Percentiles rank a stretch among this genome's conserved stretches.
Conservation (phyloP, 2,329 filamentous ascomycete genomes). For the Aspergillus floridensis region DNA sequence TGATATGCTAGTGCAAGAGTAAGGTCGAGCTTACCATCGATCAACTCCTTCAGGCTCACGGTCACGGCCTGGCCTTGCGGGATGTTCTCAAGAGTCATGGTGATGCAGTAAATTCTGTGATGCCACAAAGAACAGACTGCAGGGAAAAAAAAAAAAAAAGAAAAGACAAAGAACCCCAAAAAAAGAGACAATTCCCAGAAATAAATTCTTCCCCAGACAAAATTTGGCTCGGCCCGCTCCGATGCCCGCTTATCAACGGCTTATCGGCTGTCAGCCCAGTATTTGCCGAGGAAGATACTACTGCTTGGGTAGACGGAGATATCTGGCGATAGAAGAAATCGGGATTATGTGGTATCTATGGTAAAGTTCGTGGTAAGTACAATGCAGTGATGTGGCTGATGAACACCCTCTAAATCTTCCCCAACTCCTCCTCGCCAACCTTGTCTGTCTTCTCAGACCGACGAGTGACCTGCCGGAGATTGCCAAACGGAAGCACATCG, state of each 20-base stretch:
- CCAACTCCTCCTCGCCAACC: background rate
- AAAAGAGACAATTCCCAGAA: background rate
- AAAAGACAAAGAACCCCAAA: constrained; percentile 2
- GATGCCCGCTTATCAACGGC: constrained; percentile 16
- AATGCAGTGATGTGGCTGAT: too few relatives aligned
- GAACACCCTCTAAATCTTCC: too few relatives aligned
- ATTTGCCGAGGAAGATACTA: background rate
- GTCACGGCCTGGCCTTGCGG: constrained; percentile 43
- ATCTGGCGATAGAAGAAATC: background rate
- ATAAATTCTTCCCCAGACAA: background rate
- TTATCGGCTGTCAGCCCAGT: constrained; percentile 5
- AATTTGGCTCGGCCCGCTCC: constrained; percentile 18
- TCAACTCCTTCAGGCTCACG: constrained; percentile 49
- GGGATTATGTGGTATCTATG: background rate
- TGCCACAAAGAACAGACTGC: too few relatives aligned
- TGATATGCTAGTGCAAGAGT: background rate
- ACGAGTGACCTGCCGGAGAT: constrained; percentile 56
- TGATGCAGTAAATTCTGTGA: background rate
- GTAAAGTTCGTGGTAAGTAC: background rate
- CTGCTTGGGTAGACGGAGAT: too few relatives aligned
- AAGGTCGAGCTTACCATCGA: constrained; percentile 38
- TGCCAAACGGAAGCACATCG: constrained; percentile 88
- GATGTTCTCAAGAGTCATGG: constrained; percentile 21
- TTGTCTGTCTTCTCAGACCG: constrained; percentile 8
- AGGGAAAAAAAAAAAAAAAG: background rate